Evolutionary conservation across 768 basidiomycete genomes (phyloP).

Genomic region (Pisolithus sp.): DNA sequence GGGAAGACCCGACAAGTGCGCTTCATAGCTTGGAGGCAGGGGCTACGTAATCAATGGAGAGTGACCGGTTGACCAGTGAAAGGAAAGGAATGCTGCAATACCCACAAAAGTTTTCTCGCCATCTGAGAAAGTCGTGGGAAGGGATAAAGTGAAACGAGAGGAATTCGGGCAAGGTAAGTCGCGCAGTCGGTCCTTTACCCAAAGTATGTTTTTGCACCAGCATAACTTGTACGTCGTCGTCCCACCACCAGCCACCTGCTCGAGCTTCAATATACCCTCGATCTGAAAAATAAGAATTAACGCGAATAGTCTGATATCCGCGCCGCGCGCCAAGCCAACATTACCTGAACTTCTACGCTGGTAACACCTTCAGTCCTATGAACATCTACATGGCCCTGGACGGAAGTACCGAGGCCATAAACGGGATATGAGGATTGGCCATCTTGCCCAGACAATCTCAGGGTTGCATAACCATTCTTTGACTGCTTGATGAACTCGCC

Average conservation of each 20-base stretch:
- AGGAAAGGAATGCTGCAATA: neutral
- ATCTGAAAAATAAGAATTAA: conserved; percentile 32
- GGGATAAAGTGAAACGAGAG: conserved; percentile 46
- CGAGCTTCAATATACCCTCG: conserved; percentile 51
- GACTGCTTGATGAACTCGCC: conserved; percentile 55
- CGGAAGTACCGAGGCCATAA: conserved; percentile 45
- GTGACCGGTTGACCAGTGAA: neutral
- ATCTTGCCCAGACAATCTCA: conserved; percentile 50
- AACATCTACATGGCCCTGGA: conserved; percentile 54
- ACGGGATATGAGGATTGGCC: conserved; percentile 45
- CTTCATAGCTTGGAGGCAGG: conserved; percentile 64
- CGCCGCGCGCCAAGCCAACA: conserved; percentile 3
- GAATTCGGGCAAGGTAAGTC: conserved; percentile 44
- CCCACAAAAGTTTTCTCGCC: conserved; percentile 56
- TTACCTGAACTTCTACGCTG: conserved; percentile 60
- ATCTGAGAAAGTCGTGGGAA: conserved; percentile 54
- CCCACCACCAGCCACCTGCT: conserved; percentile 66
- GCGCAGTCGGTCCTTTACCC: conserved; percentile 42
- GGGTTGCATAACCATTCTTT: conserved; percentile 43
- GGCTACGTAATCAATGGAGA: conserved; percentile 33
- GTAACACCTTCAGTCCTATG: conserved; percentile 48
- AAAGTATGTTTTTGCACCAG: conserved; percentile 47
- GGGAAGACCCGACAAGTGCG: conserved; percentile 63
- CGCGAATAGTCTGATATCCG: neutral
- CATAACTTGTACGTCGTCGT: conserved; percentile 45